Conservation (phyloP, 176 grass and related monocot genomes). For the Otatea glauca region DNA sequence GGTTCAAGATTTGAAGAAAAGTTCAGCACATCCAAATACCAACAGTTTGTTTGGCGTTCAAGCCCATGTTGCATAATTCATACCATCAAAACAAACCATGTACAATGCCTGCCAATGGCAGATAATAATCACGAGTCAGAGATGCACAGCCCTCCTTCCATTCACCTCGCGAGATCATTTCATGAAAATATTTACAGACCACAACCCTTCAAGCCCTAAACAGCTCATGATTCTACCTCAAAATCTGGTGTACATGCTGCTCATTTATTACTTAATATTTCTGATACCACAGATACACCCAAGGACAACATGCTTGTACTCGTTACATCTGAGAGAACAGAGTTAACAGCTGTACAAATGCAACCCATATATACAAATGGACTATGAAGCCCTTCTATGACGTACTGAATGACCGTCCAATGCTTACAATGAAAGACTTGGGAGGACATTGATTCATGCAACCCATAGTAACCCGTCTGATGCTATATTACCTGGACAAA, state of each 20-base stretch:
- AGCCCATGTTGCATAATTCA: not conserved
- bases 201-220: not conserved
- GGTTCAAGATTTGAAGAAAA: not conserved
- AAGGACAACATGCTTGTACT: not conserved
- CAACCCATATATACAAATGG: constrained; percentile 51
- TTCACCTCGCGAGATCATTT: not conserved
- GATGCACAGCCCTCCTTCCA: not conserved
- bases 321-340: not conserved
- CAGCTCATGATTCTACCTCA: not conserved
- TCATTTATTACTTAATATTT: constrained; percentile 20
- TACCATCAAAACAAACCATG: not conserved
- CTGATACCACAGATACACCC: constrained; percentile 4
- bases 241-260: not conserved
- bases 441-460: constrained; percentile 14
- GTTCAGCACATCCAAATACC: not conserved
- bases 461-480: constrained; percentile 33
- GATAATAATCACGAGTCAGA: not conserved
- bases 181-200: not conserved
- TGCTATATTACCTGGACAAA: constrained; percentile 50
- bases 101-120: not conserved
- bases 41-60: not conserved
- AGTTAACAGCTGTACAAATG: constrained; percentile 43
- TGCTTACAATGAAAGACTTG: constrained; percentile 36
- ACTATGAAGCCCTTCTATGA: constrained; percentile 16
- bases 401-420: constrained; percentile 36